Evolutionary conservation across 169 alveolate species (phyloP).

Genomic region (Eimeria necatrix): DNA sequence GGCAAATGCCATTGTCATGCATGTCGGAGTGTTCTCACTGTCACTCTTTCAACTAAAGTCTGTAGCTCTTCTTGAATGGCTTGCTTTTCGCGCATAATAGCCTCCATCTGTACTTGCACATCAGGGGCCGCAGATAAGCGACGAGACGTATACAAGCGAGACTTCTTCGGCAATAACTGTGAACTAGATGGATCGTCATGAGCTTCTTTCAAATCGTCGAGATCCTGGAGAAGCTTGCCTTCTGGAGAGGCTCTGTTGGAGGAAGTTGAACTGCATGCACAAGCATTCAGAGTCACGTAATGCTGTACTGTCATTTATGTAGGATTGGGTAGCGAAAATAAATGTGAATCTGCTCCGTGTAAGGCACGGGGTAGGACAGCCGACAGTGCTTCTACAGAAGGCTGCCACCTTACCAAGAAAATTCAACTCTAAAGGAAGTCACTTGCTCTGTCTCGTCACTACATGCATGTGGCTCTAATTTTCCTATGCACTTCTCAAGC

Average conservation of each 20-base stretch:
- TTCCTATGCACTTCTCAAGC: not conserved
- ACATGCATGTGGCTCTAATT: not conserved
- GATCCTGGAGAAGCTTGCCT: not conserved
- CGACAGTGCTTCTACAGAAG: too few relatives aligned
- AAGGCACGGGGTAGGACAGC: too few relatives aligned
- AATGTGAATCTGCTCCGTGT: too few relatives aligned
- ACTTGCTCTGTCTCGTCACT: not conserved
- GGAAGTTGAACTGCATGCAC: conserved; percentile 24
- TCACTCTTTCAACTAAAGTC: conserved; percentile 38
- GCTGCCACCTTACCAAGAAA: conserved; percentile 33
- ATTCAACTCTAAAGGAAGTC: not conserved
- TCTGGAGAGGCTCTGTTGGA: not conserved
- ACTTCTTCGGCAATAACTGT: not conserved
- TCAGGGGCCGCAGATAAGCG: conserved; percentile 21
- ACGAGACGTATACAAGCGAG: not conserved
- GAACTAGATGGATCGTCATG: not conserved
- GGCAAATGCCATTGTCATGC: too few relatives aligned
- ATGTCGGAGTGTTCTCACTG: conserved; percentile 33
- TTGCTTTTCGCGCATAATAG: conserved; percentile 2
- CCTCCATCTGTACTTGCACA: conserved; percentile 27
- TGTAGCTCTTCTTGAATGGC: not conserved
- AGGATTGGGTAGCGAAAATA: too few relatives aligned
- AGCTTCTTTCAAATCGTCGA: not conserved
- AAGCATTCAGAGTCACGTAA: too few relatives aligned
- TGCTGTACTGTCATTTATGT: too few relatives aligned